Evolutionary conservation across 495 filamentous ascomycete species (phyloP), one percentile per base, ranked within the genome.

Genomic region (Podospora appendiculata): DNA sequence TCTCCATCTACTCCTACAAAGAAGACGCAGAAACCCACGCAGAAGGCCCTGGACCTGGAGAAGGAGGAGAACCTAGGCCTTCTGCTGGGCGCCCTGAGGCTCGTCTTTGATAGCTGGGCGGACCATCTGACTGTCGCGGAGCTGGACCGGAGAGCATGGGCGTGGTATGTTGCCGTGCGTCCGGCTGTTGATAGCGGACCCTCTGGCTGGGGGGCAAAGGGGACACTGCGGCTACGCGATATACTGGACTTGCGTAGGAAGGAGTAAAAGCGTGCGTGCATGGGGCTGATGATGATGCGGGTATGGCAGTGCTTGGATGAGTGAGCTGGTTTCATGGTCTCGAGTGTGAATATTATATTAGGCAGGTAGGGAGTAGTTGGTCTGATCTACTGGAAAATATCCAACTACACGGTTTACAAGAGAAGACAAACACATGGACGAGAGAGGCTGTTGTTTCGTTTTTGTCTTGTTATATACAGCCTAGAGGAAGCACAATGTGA

Each of bases 141-240:
- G 56, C 71, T 92, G 36, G 88, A 93, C 60, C 70, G 75, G 53
- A 74, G 84, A 47, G 85, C 87, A 32, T 94, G 89, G 88, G 65
- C 72, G 25, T 93, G 88, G 88, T 94, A 94, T 64, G 68, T 84
- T 2, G 76, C 74, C 25, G 84, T 90, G 8, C 70, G 89, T 46
- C 89, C 89, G 0, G 81, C 83, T 0, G 85, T 93, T 3, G 82
- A 86, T 50, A 67, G 70, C 45, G 89, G 88, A 1, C 79, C 77
- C 45, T 80, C 76, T 39, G 89, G 89, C 3, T 92, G 89, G 89
- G 89, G 89, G 12, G 85, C 85, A 17, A 90, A 90, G 64, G 86
- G 86, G 13, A 69, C 72, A 42, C 75, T 93, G 13, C 82, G 71
- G 59, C 62, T 95, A 8, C 64, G 64, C 8, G 77, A 84, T 47